These are phyloP conservation scores for Colletotrichum sp. DNA, from an alignment of 2,329 filamentous ascomycete species.

Conservation along the genomic window DNA sequence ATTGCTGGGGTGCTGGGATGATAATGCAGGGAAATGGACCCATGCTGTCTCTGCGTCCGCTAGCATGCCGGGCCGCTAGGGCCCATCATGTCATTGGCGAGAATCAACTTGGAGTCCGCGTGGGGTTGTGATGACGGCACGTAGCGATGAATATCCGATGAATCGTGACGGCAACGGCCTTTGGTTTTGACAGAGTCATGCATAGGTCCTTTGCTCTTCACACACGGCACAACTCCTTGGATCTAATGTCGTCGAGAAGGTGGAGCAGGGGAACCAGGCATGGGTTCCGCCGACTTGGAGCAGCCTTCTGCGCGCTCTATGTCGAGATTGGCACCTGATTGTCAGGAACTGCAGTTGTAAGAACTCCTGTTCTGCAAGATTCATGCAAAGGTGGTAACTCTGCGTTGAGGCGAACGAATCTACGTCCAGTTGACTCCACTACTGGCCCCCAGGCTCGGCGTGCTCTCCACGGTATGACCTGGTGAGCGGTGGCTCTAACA, in stretches of 20 bases:
- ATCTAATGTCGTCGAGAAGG: background rate
- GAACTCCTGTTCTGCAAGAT: background rate
- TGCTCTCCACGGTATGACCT: background rate
- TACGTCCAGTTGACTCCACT: background rate
- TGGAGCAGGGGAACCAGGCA: background rate
- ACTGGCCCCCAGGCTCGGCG: background rate
- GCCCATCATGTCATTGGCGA: slow-evolving; percentile 4
- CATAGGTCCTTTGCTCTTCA: background rate
- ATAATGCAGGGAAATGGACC: background rate
- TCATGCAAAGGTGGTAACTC: background rate
- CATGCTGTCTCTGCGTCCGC: background rate
- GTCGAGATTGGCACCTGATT: background rate
- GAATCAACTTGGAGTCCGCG: background rate
- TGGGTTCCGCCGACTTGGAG: background rate
- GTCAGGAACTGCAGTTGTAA: background rate
- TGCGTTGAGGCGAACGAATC: background rate
- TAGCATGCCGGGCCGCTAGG: background rate
- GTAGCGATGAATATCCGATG: background rate
- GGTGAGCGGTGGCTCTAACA: slow-evolving; percentile 9
- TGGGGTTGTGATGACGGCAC: background rate
- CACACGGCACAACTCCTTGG: background rate
- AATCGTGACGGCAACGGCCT: background rate
- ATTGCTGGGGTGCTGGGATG: background rate
- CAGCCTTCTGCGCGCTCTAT: background rate
- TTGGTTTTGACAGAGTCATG: background rate